A percentile compares a stretch with the other conserved stretches of the same genome.
Conservation (phyloP, 2,329 filamentous ascomycete genomes). For the Ophiostoma sp. region DNA sequence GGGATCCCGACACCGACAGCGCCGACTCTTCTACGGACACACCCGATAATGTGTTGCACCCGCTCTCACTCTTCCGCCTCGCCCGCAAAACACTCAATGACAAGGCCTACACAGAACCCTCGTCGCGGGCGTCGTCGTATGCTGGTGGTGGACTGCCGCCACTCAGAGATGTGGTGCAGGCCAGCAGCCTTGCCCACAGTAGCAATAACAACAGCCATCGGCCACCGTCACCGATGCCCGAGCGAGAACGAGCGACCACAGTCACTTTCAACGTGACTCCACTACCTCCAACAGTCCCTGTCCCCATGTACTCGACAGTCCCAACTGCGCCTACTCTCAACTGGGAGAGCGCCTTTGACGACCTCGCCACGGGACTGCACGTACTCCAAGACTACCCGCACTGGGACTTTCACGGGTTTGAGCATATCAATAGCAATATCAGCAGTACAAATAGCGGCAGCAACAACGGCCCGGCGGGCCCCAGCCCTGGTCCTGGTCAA, state of each 20-base stretch:
- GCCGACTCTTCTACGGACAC: constrained; percentile 2
- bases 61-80: constrained; percentile 20
- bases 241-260: not conserved
- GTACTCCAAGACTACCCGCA: constrained; percentile 16
- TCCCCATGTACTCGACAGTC: not conserved
- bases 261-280: not conserved
- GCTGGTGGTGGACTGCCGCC: constrained; percentile 18
- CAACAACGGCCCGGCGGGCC: not conserved
- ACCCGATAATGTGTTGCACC: constrained; percentile 21
- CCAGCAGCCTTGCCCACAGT: not conserved
- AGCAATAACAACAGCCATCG: not conserved
- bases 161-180: not conserved
- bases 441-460: not conserved
- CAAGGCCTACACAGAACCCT: constrained; percentile 8
- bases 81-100: constrained; percentile 23
- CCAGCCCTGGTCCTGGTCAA: not conserved
- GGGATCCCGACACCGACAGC: not conserved
- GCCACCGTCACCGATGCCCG: not conserved
- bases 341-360: constrained; percentile 18
- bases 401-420: constrained; percentile 19
- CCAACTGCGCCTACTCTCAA: not conserved
- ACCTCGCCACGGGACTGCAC: constrained; percentile 12
- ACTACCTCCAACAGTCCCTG: not conserved
- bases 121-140: constrained; percentile 9
- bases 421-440: not conserved